These are phyloP conservation scores for Aotearoamyces nothofagi DNA, from an alignment of 2,329 filamentous ascomycete species.

Conservation along the genomic window DNA sequence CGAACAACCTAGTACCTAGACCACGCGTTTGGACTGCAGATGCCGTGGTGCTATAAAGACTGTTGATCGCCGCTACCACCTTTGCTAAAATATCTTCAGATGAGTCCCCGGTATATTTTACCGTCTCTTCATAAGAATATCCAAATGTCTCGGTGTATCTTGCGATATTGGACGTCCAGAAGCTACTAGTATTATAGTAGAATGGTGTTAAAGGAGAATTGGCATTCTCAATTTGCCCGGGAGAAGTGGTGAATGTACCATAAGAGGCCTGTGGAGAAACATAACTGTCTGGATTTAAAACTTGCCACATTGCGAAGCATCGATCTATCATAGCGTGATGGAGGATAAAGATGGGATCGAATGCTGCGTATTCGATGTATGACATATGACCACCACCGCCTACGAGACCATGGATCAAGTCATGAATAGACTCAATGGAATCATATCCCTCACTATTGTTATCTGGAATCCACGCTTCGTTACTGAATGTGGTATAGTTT, in stretches of 20 bases:
- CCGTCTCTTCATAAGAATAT: slow-evolving; percentile 58
- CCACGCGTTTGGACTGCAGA: background rate
- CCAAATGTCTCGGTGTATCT: slow-evolving; percentile 46
- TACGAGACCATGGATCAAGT: slow-evolving; percentile 45
- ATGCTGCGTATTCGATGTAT: slow-evolving; percentile 56
- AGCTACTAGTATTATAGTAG: slow-evolving; percentile 36
- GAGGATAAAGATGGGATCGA: slow-evolving; percentile 65
- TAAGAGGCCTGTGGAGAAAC: slow-evolving; percentile 40
- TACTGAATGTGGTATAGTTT: slow-evolving; percentile 55
- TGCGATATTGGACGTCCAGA: slow-evolving; percentile 52
- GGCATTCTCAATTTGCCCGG: slow-evolving; percentile 36
- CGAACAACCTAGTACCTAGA: background rate
- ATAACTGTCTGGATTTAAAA: slow-evolving; percentile 52
- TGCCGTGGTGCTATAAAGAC: slow-evolving; percentile 38
- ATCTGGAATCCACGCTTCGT: slow-evolving; percentile 43
- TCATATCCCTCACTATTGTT: slow-evolving; percentile 33
- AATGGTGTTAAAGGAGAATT: slow-evolving; percentile 51
- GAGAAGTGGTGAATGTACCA: slow-evolving; percentile 41
- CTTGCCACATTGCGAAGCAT: slow-evolving; percentile 60
- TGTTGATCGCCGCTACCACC: slow-evolving; percentile 39
- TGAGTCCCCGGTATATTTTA: slow-evolving; percentile 17
- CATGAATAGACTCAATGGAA: slow-evolving; percentile 50
- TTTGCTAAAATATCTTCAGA: slow-evolving; percentile 18
- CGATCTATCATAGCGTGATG: slow-evolving; percentile 67
- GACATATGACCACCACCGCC: slow-evolving; percentile 49